A percentile compares a stretch with the other conserved stretches of the same genome.
These are phyloP conservation scores for Fragilaria crotonensis DNA, from an alignment of 108 stramenopile species.

Conservation along the genomic window DNA sequence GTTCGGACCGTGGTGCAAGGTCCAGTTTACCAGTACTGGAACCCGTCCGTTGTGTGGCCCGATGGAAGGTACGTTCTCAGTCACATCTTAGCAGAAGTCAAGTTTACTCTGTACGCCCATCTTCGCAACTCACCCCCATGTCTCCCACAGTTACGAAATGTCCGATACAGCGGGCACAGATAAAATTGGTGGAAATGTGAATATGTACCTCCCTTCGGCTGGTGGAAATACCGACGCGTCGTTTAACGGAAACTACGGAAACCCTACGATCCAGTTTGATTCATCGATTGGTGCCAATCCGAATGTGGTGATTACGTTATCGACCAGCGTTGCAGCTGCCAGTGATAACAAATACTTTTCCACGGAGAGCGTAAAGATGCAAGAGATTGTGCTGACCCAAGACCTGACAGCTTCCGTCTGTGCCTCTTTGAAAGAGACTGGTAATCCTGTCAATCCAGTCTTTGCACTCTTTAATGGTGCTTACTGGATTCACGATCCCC, in stretches of 20 bases:
- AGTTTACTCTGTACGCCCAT: background rate
- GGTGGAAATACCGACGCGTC: background rate
- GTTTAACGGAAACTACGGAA: background rate
- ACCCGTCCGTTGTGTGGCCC: background rate
- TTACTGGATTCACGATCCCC: conserved; percentile 20
- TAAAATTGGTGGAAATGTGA: background rate
- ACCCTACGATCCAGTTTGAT: background rate
- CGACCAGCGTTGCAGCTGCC: background rate
- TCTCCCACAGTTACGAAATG: background rate
- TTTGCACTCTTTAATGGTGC: conserved; percentile 4
- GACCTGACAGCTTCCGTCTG: background rate
- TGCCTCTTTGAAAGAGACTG: background rate
- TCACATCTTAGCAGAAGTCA: too few species aligned
- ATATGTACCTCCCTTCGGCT: background rate
- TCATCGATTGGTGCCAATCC: background rate
- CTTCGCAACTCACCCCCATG: background rate
- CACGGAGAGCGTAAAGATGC: background rate
- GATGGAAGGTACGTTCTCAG: background rate
- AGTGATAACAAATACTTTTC: background rate
- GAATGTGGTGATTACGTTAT: background rate
- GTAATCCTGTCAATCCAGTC: background rate
- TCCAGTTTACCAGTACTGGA: too few species aligned
- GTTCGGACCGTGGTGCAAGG: too few species aligned
- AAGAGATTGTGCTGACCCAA: background rate
- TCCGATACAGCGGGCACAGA: background rate